These are phyloP conservation scores for Corchorus olitorius DNA, from an alignment of 345 rosid genomes.

Conservation along the genomic window DNA sequence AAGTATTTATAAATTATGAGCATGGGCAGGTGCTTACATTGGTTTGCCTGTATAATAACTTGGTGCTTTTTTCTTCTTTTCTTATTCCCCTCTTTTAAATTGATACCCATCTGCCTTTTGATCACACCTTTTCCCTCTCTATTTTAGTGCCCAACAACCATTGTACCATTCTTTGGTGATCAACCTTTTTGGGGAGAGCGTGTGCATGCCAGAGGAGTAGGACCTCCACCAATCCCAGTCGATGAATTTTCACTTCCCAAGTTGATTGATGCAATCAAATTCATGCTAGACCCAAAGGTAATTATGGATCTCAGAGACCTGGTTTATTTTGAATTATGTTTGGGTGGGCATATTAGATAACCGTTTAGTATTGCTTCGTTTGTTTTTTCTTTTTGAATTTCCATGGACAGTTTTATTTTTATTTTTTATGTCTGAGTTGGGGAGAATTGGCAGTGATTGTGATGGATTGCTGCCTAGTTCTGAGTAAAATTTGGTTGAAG, in stretches of 20 bases:
- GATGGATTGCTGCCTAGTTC: no score
- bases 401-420: not conserved
- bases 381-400: not conserved
- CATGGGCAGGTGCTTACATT: not conserved
- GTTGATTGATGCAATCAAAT: constrained; percentile 71
- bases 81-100: no score
- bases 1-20: not conserved
- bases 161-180: constrained; percentile 97
- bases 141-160: constrained; percentile 88
- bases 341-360: not conserved
- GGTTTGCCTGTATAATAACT: not conserved
- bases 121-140: constrained; percentile 11
- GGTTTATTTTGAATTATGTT: not conserved
- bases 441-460: no score
- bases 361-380: not conserved
- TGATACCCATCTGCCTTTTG: not conserved
- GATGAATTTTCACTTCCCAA: constrained; percentile 86
- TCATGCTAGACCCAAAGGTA: constrained; percentile 71
- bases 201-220: constrained; percentile 89
- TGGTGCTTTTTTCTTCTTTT: constrained; percentile 7
- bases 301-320: constrained; percentile 9
- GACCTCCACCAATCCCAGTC: constrained; percentile 88
- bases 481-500: not conserved
- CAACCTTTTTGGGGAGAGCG: constrained; percentile 98
- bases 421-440: no score